Base-by-base conservation (phyloP, 2,329 filamentous ascomycete species). In the Talaromyces albobiverticillius region DNA sequence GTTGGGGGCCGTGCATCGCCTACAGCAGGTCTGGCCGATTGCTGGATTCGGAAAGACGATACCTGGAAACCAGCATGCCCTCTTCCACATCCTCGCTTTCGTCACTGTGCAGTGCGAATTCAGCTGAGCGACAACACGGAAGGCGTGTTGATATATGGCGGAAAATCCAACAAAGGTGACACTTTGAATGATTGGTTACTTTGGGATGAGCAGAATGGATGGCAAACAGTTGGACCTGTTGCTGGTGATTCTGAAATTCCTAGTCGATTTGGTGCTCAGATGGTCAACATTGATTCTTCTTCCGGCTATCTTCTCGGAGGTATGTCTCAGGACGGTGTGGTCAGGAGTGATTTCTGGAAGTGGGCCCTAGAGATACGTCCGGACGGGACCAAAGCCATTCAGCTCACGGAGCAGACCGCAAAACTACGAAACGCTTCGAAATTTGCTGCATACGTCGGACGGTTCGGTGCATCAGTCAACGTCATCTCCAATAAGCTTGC, bases 1-100 rank as follows among this genome's bases (percentile, higher is more conserved):
- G 79, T 83, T 26, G 92, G 93, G 22, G 93, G 93, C 4, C 82
- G 92, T 56, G 79, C 81, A n/a, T 93, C 90, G 7, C 91, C 92
- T 4, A 78, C 84, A 11, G 80, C 79, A 26, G 84, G 84, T 1
- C 75, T 90, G 40, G 76, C 76, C 32, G 89, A 94, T 67, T 91
- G 88, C 61, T 96, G 90, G 90, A 61, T 91, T 1, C 83, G 86
- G 59, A 77, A 81, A 50, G 80, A 80, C 48, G 77, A 77, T 26
- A 68, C 64, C 13, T 96, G 90, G 90, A 76, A 78, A 55, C 79
- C 76, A 59, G 79, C 83, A 13, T 77, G 86, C 55, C 79, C 83
- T 61, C 76, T 96, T n/a, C 86, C 87, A 0, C 63, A 76, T n/a
- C 80, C 87, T 9, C 77, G 91, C 22, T 96, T 88, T 70, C 80